Evolutionary conservation across 306 rosid genomes (phyloP).

Genomic region (Neltuma alba): DNA sequence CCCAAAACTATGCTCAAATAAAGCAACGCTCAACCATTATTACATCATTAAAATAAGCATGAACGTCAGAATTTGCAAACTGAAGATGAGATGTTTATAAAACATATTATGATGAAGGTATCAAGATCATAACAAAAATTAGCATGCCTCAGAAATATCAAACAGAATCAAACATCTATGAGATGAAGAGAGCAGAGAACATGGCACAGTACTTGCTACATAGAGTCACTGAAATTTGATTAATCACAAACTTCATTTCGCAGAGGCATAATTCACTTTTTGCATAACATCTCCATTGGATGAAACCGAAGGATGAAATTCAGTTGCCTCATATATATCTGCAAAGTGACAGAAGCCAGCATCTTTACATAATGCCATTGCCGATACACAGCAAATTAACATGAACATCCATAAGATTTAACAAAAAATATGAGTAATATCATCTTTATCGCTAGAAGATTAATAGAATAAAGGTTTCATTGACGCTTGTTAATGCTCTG

Average conservation of each 20-base stretch:
- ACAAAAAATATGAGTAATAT: background rate
- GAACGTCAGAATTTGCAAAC: background rate
- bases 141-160: background rate
- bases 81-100: background rate
- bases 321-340: constrained; percentile 91
- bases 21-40: background rate
- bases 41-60: background rate
- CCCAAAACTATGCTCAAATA: background rate
- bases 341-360: constrained; percentile 29
- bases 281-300: constrained; percentile 46
- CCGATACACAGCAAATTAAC: background rate
- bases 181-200: constrained; percentile 26
- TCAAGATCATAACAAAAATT: background rate
- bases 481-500: background rate
- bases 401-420: background rate
- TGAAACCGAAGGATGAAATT: constrained; percentile 72
- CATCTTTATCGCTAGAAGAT: background rate
- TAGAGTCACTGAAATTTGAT: constrained; percentile 64
- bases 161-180: background rate
- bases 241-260: constrained; percentile 59
- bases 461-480: background rate
- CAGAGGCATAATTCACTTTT: constrained; percentile 59
- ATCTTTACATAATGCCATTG: background rate
- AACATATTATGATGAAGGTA: background rate
- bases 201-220: constrained; percentile 61